These are phyloP conservation scores for Mesembryanthemum crystallinum DNA, from an alignment of 148 eudicot species.

Conservation along the genomic window DNA sequence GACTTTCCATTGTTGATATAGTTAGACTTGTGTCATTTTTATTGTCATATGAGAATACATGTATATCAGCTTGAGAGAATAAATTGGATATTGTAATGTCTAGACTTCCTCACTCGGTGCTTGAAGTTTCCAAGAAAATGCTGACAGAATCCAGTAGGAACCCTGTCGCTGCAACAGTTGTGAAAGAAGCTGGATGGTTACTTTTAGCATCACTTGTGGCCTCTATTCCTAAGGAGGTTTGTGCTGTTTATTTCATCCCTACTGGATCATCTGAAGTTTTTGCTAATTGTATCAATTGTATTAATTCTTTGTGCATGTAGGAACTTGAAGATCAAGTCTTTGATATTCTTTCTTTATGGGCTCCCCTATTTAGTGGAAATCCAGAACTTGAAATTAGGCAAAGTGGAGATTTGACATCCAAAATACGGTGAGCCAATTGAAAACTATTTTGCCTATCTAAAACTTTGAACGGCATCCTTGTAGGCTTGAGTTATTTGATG, in stretches of 20 bases:
- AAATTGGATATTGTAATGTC: slow-evolving; percentile 24
- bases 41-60: slow-evolving; percentile 4
- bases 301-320: slow-evolving; percentile 44
- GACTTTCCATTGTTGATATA: background rate
- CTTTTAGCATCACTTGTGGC: slow-evolving; percentile 83
- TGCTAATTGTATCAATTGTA: slow-evolving; percentile 20
- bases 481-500: background rate
- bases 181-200: slow-evolving; percentile 91
- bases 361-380: slow-evolving; percentile 68
- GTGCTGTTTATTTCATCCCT: slow-evolving; percentile 8
- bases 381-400: slow-evolving; percentile 47
- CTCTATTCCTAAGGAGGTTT: slow-evolving; percentile 89
- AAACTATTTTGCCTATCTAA: background rate
- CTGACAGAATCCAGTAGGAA: slow-evolving; percentile 65
- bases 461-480: background rate
- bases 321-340: slow-evolving; percentile 95
- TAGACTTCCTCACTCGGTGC: slow-evolving; percentile 91
- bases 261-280: slow-evolving; percentile 1
- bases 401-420: slow-evolving; percentile 55
- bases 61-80: slow-evolving; percentile 9
- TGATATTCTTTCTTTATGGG: slow-evolving; percentile 94
- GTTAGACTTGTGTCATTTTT: background rate
- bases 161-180: slow-evolving; percentile 65
- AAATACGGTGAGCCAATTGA: slow-evolving; percentile 52
- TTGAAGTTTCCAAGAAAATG: slow-evolving; percentile 87